Evolutionary conservation across 345 rosid genomes (phyloP), one percentile per base, ranked within the genome.

Genomic region (Citrus maxima): DNA sequence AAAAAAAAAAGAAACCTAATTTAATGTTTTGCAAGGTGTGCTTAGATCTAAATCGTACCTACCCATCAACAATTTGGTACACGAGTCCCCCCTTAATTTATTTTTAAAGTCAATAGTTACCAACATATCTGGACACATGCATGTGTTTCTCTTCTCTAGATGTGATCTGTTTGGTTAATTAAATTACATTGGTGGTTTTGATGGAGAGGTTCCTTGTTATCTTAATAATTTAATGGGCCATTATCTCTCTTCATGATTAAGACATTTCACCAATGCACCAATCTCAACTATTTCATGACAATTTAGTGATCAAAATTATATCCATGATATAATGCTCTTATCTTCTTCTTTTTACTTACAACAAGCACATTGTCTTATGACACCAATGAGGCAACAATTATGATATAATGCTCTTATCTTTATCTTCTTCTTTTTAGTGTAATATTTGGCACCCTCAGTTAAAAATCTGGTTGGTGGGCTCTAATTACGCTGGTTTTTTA

Each of bases 191-290:
- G 21, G 58, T 65, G 79, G 35, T 54, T 67, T 38, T 67, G 46
- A 55, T 25, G 38, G 49, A 64, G 18, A 24, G 18, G 73, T 76
- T 16, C 30, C 51, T 46, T 76, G 2, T 40, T 28, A 72, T 54
- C 3, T 79, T 65, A 42, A 37, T 27, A 56, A 74, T 60, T 58
- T 51, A 22, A 13, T 55, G 40, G 42, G 54, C 65, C 18, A 10
- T 18, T 64, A 10, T 58, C 5, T 62, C 54, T 67, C 54, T 64
- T 49, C 70, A 73, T 59, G 85, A 82, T 77, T 71, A 60, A 22
- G 85, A 80, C 82, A 77, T 55, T 56, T 42, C 68, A 79, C 82
- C 73, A 67, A 58, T 61, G 59, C 6, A 72, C 70, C 70, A 79
- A 71, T 38, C 72, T 66, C 42, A 16, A 62, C 60, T 32, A 62